Percentiles rank a stretch among this genome's conserved stretches.
phyloP scores from a whole-genome alignment of 805 yeast genomes.

The Starmerella riodocensis region DNA sequence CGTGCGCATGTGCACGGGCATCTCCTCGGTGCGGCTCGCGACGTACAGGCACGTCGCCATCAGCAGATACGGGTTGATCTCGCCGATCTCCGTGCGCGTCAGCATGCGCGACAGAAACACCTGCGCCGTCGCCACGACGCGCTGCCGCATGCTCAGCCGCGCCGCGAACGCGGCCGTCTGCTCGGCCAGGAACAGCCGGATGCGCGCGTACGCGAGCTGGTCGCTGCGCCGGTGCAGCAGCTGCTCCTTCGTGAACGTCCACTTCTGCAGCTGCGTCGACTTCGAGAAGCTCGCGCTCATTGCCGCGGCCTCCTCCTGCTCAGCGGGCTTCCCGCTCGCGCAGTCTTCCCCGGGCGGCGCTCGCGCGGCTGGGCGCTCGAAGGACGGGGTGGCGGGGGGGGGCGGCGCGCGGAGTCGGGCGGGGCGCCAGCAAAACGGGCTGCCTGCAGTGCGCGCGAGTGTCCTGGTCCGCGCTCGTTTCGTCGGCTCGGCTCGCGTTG shows the following conservation, averaged over 20 bases:
- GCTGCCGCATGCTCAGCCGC: conserved; percentile 61
- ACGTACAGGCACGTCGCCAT: conserved; percentile 77
- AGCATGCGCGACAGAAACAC: conserved; percentile 70
- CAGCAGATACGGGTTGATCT: conserved; percentile 66
- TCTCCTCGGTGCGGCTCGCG: conserved; percentile 89
- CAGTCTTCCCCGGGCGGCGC: neutral
- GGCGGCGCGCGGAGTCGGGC: too few relatives aligned
- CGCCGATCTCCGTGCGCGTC: conserved; percentile 46
- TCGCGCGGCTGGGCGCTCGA: too few relatives aligned
- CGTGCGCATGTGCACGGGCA: conserved; percentile 83
- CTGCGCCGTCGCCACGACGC: conserved; percentile 80
- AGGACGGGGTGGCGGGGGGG: too few relatives aligned
- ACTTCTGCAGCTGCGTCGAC: conserved; percentile 63
- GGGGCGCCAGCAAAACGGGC: too few relatives aligned
- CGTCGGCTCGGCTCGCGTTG: too few relatives aligned
- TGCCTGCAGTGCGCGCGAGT: too few relatives aligned
- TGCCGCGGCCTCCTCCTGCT: neutral
- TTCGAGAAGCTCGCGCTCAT: conserved; percentile 66
- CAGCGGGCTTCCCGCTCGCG: neutral
- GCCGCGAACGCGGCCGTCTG: conserved; percentile 65
- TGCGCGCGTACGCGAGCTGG: conserved; percentile 23
- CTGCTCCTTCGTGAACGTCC: conserved; percentile 65
- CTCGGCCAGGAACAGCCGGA: conserved; percentile 59
- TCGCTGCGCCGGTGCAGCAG: conserved; percentile 34
- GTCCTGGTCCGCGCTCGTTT: too few relatives aligned